Evolutionary conservation across 495 filamentous ascomycete genomes (phyloP), one percentile per base, ranked within the genome.

Genomic region (Aspergillus ellipticus): DNA sequence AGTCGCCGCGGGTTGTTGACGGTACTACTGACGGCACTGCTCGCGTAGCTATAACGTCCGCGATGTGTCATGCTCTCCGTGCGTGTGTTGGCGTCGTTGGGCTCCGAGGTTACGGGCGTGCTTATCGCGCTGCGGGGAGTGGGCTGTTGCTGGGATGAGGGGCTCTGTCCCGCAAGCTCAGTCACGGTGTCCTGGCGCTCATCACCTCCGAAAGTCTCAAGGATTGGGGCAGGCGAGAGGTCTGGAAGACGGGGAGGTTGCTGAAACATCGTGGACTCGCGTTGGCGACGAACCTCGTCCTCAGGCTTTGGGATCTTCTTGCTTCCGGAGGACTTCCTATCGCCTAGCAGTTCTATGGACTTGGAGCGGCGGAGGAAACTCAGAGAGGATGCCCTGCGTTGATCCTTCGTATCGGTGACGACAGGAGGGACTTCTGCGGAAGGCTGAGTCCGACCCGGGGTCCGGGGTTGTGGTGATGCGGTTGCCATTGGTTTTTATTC

Each of bases 31-130:
- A 90, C 81, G 28, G 89, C 88, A 72, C 89, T 95, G 73, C 90
- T 96, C 49, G 93, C 94, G 67, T 97, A 97, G 73, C 92, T 97
- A 73, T 96, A 96, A 45, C 94, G 89, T 49, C 94, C 92, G 62
- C 94, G 90, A 73, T 98, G 86, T 52, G 95, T 91, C 90, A 98
- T 97, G 79, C 94, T 98, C 73, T 92, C 89, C 26, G 87, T 85
- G 29, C 88, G 80, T 41, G 89, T 83, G 69, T 92, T 92, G 19
- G 90, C 88, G 65, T 96, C 90, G 33, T 81, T 59, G 49, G 65
- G 77, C 52, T 79, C 71, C 75, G 82, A 53, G 79, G 81, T 51
- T 76, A 72, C 58, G 61, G 74, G 61, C 28, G 62, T 73, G 68
- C 64, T 66, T 51, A 66, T 57, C 2, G 60, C 53, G 43, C 55